Evolutionary conservation across 2,329 filamentous ascomycete species (phyloP).

Genomic region (Sporothrix luriei): DNA sequence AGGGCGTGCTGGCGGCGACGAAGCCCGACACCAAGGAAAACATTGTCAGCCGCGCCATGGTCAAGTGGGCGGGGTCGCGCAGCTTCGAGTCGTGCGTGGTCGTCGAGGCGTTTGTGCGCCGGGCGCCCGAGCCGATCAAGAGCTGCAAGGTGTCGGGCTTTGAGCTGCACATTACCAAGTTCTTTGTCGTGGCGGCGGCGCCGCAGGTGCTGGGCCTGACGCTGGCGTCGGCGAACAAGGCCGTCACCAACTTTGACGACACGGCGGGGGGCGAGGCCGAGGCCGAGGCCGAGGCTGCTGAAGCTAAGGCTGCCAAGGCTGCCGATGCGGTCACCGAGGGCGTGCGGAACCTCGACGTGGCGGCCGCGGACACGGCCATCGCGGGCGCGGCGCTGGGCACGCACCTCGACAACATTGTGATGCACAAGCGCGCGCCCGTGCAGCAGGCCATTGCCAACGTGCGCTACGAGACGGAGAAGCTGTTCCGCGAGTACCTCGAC

Average conservation of each 20-base stretch:
- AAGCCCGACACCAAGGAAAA: conserved; percentile 55
- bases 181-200: conserved; percentile 72
- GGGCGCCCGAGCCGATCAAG: conserved; percentile 84
- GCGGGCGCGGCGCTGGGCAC: conserved; percentile 81
- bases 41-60: conserved; percentile 79
- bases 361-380: conserved; percentile 42
- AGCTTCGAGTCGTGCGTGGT: conserved; percentile 79
- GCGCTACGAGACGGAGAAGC: conserved; percentile 47
- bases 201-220: conserved; percentile 61
- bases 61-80: conserved; percentile 81
- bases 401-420: conserved; percentile 85
- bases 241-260: conserved; percentile 62
- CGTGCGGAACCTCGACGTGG: conserved; percentile 42
- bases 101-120: conserved; percentile 78
- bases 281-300: conserved; percentile 41
- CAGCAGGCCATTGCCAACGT: conserved; percentile 77
- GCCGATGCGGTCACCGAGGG: conserved; percentile 46
- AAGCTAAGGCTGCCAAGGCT: conserved; percentile 34
- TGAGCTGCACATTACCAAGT: conserved; percentile 86
- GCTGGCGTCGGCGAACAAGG: conserved; percentile 57
- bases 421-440: conserved; percentile 88
- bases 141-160: conserved; percentile 77
- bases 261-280: conserved; percentile 45
- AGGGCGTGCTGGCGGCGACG: conserved; percentile 70
- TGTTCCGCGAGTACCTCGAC: conserved; percentile 65